Evolutionary conservation across 257 asterid species (phyloP).

Genomic region (Forsythia suspensa): DNA sequence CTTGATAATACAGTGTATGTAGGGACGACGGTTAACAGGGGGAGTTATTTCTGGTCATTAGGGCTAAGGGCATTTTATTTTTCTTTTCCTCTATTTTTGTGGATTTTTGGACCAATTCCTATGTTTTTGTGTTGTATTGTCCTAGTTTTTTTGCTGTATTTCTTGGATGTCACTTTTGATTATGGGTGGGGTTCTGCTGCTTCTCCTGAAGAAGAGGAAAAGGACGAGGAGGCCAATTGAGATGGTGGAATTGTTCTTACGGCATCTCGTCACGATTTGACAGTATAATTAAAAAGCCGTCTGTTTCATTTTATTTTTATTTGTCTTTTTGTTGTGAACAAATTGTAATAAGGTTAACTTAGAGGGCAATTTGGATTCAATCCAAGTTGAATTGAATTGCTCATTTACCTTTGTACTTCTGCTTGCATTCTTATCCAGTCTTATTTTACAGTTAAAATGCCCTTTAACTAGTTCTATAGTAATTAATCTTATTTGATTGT

Average conservation of each 20-base stretch:
- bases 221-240: neutral
- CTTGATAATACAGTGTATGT: slow-evolving; percentile 46
- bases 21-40: slow-evolving; percentile 57
- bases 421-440: neutral
- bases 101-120: slow-evolving; percentile 92
- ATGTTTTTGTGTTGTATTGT: slow-evolving; percentile 65
- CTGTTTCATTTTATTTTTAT: no score
- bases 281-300: no score
- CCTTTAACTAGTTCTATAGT: no score
- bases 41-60: slow-evolving; percentile 88
- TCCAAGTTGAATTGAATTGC: slow-evolving; percentile 22
- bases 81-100: slow-evolving; percentile 77
- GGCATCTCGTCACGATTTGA: no score
- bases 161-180: slow-evolving; percentile 46
- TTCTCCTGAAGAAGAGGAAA: neutral
- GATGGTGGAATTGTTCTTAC: no score
- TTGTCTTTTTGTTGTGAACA: neutral
- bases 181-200: neutral
- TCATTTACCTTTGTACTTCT: neutral
- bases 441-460: neutral
- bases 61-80: slow-evolving; percentile 81
- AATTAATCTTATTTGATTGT: no score
- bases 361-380: slow-evolving; percentile 21
- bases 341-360: no score
- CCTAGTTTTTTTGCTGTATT: slow-evolving; percentile 60